phyloP scores from a whole-genome alignment of 23 red algal species.

The Gracilariopsis chorda region DNA sequence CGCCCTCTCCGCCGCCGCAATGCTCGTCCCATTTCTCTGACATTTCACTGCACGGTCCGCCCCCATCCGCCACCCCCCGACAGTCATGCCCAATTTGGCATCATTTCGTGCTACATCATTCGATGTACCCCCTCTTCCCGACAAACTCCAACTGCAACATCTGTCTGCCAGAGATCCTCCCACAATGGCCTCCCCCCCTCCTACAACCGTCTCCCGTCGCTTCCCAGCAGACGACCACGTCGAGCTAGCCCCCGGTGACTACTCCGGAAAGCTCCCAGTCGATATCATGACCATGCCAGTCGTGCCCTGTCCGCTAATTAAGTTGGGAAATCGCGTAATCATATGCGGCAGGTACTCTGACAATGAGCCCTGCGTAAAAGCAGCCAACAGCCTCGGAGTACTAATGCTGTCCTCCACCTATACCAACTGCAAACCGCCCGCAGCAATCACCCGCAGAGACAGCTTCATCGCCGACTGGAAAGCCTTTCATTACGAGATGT shows the following conservation, averaged over 20 bases:
- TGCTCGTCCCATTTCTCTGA: no score
- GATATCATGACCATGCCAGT: slow-evolving; percentile 3
- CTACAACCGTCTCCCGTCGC: no score
- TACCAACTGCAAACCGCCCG: neutral
- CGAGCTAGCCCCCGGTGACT: neutral
- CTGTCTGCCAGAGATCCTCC: no score
- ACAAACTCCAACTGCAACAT: no score
- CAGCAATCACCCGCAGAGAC: neutral
- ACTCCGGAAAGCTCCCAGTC: neutral
- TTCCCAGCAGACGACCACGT: neutral
- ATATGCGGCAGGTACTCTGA: neutral
- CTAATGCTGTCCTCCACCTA: neutral
- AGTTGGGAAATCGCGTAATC: slow-evolving; percentile 10
- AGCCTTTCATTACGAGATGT: neutral
- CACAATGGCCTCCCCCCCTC: no score
- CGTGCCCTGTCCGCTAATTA: slow-evolving; percentile 7
- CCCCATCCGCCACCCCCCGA: no score
- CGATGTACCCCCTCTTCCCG: no score
- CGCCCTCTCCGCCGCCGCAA: no score
- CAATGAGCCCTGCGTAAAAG: neutral
- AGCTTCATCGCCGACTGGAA: slow-evolving; percentile 1
- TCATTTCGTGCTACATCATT: no score
- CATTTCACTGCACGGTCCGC: no score
- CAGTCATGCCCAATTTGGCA: no score
- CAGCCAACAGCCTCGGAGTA: neutral